phyloP scores from a whole-genome alignment of 495 filamentous ascomycete species.

The Opeltia flavorubescens region DNA sequence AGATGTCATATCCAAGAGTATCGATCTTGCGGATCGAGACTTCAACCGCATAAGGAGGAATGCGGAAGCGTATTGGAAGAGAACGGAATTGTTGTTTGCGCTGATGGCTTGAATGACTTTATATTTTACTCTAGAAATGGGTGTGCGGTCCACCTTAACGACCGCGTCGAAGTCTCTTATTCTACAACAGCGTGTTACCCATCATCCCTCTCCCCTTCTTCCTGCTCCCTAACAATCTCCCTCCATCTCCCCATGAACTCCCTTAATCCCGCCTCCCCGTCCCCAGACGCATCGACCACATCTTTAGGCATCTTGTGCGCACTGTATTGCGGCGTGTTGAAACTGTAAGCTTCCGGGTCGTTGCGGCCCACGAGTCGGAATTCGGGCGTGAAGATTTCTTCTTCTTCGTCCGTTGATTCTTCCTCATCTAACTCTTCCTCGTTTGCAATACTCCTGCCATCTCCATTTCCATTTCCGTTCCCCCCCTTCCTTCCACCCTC shows the following conservation, averaged over 20 bases:
- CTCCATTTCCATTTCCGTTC: conserved; percentile 13
- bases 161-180: no score
- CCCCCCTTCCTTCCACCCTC: conserved; percentile 25
- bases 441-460: no score
- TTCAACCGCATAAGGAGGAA: conserved; percentile 38
- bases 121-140: no score
- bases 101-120: conserved; percentile 31
- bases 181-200: conserved; percentile 21
- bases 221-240: conserved; percentile 49
- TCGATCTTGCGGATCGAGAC: conserved; percentile 28
- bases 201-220: conserved; percentile 35
- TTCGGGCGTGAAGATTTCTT: conserved; percentile 55
- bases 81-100: conserved; percentile 62
- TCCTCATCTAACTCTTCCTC: conserved; percentile 12
- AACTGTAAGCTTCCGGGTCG: conserved; percentile 76
- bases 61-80: conserved; percentile 65
- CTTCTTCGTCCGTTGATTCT: conserved; percentile 26
- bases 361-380: conserved; percentile 67
- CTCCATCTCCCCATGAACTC: conserved; percentile 86
- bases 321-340: conserved; percentile 75
- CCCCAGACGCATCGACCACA: conserved; percentile 72
- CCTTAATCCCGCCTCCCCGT: conserved; percentile 57
- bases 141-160: no score
- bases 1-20: conserved; percentile 25
- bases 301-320: conserved; percentile 92